Evolutionary conservation across 306 rosid species (phyloP), one percentile per base, ranked within the genome.

Genomic region (Benincasa hispida): DNA sequence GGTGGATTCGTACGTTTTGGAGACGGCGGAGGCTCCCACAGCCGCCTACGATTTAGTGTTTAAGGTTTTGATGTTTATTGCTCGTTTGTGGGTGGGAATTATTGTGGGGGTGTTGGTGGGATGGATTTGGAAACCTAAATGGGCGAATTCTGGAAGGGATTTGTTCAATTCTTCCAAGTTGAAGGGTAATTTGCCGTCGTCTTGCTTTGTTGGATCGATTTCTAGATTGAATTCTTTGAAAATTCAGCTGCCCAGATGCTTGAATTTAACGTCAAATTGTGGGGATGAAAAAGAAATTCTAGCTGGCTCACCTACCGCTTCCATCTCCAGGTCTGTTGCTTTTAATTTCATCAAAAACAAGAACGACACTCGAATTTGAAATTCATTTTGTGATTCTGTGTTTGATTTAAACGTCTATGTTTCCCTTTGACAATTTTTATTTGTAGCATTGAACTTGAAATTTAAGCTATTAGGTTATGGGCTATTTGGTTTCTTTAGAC

Each of bases 121-220:
- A 27, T 94, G 99, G 99, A 83, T 87, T 1, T 92, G 99, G 99
- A 89, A 83, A n/a, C 99, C 99, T 14, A 88, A 86, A 79, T 94
- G 99, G 99, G 99, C 87, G 28, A 73, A 28, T 56, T 84, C 81
- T 78, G 82, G 85, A 7, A 34, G 83, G 53, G 85, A 84, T 53
- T 21, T 73, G 75, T 78, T 78, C 37, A 82, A 72, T 72, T 77
- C 75, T 54, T 74, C 82, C 8, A 74, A 56, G 72, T 76, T 89
- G 1, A 83, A 67, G 24, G 81, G 78, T 5, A 15, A 85, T 74
- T 77, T 80, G 32, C 58, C 82, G 2, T 10, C 84, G 4, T 77
- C 86, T n/a, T 51, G 37, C 42, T 76, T 79, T 65, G 54, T 79
- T 61, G 80, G 77, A 73, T 79, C 81, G 6, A 50, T 72, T 72